Base-by-base conservation (phyloP, 257 asterid species). In the Jacaranda mimosifolia region DNA sequence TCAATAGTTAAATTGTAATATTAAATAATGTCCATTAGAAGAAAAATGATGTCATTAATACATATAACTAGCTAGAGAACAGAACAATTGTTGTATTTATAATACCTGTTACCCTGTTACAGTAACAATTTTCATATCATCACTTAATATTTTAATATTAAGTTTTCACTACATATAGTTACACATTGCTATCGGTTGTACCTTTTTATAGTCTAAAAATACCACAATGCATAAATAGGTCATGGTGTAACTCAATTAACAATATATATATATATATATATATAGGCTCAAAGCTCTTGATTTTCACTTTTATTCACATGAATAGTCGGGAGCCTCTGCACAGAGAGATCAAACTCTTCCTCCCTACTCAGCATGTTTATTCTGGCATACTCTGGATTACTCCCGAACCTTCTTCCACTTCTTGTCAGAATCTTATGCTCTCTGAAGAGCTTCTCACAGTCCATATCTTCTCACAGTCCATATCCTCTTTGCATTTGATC, bases 401-500 rank as follows among this genome's bases (percentile, higher is more conserved):
- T 36, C n/a, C 97, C 99, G 26, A 93, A 95, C 17, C 89, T 76
- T 57, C 32, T 83, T 45, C 99, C 98, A 60, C 85, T 75, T 75
- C 99, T 88, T 10, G 88, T 81, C 67, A 84, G 35, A 58, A 95
- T 81, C 13, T 85, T 91, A 11, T 90, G 83, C 63, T 73, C 91
- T 68, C 80, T 83, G 0, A 95, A 67, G 3, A 91, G 60, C 79
- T 85, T 77, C 87, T 80, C 96, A 12, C 83, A 84, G 36, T 95
- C 97, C 63, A 64, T 35, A 1, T 83, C 80, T 36, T 81, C 87
- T 53, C 96, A 12, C 83, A 84, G 36, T 95, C 97, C 63, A 64
- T 35, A 1, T 83, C 80, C 40, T 81, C 87, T 53, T 87, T 85
- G 87, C 89, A 88, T 64, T 82, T 89, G 80, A 95, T 56, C 98